These are phyloP conservation scores for Alloascoidea africana DNA, from an alignment of 805 yeast species.

Conservation along the genomic window DNA sequence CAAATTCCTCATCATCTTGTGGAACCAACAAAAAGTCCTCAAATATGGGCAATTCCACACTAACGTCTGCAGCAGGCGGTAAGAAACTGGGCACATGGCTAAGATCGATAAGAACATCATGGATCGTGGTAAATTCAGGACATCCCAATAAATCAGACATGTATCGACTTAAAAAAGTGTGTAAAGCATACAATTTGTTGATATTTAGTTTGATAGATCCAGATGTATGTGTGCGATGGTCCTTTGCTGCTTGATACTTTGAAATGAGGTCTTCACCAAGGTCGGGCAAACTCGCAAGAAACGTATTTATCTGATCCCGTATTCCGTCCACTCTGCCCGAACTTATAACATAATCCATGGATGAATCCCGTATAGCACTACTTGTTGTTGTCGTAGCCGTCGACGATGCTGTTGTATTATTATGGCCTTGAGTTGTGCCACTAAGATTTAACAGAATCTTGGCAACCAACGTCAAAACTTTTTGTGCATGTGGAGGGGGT, in stretches of 20 bases:
- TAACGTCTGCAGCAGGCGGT: background rate
- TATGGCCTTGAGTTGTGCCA: too few relatives aligned
- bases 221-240: too few relatives aligned
- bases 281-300: too few relatives aligned
- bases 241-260: too few relatives aligned
- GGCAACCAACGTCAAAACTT: background rate
- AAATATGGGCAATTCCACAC: background rate
- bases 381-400: too few relatives aligned
- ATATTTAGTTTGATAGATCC: background rate
- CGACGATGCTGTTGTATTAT: too few relatives aligned
- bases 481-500: too few relatives aligned
- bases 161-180: background rate
- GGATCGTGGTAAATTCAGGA: background rate
- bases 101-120: background rate
- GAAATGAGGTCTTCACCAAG: too few relatives aligned
- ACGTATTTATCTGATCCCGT: too few relatives aligned
- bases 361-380: too few relatives aligned
- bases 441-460: background rate
- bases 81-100: background rate
- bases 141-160: background rate
- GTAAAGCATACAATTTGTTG: background rate
- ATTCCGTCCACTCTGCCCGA: too few relatives aligned
- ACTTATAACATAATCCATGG: too few relatives aligned
- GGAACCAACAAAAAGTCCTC: background rate
- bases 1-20: background rate